A percentile compares a stretch with the other conserved stretches of the same genome.
phyloP scores from a whole-genome alignment of 31 red algal genomes.

The Endocladia muricata region DNA sequence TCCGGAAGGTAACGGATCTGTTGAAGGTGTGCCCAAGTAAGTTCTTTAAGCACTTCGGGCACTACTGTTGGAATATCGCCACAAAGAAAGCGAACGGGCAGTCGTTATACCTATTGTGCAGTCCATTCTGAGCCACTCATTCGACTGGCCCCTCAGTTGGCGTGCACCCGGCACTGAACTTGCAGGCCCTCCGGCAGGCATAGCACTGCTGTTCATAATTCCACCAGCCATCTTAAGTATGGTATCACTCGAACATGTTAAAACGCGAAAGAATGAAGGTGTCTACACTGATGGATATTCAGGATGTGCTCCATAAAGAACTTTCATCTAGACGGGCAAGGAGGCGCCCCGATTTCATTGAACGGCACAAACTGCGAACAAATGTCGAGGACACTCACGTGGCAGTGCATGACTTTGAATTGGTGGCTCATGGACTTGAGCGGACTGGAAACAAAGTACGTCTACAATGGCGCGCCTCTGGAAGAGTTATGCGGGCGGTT shows the following conservation, averaged over 20 bases:
- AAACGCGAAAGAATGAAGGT: too few species aligned
- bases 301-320: conserved; percentile 27
- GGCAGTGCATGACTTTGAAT: background rate
- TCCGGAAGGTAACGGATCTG: background rate
- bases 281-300: too few species aligned
- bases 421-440: background rate
- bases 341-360: background rate
- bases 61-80: conserved; percentile 1
- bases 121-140: too few species aligned
- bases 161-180: too few species aligned
- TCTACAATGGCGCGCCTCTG: background rate
- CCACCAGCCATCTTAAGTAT: too few species aligned
- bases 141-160: too few species aligned
- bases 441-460: background rate
- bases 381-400: conserved; percentile 8
- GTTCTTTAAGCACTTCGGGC: background rate
- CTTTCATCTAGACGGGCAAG: background rate
- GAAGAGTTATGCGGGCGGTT: background rate
- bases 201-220: too few species aligned
- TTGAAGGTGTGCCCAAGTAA: background rate
- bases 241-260: too few species aligned
- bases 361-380: conserved; percentile 7
- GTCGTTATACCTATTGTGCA: too few species aligned
- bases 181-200: too few species aligned
- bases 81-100: too few species aligned